These are phyloP conservation scores for Debaryomyces hansenii DNA, from an alignment of 805 yeast species.

Conservation along the genomic window DNA sequence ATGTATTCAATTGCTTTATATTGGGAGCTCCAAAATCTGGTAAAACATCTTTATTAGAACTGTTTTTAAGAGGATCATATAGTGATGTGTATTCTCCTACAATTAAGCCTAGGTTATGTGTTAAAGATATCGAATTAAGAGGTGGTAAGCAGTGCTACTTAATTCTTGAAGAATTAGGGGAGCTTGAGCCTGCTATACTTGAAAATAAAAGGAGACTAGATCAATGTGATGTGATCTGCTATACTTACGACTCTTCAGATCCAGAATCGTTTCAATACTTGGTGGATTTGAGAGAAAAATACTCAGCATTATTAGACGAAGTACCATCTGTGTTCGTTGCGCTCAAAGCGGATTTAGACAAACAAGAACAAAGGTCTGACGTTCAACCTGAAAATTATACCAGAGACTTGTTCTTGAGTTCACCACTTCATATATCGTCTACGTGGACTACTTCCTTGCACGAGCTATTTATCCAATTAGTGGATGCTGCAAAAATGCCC, in stretches of 20 bases:
- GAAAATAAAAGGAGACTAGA: slow-evolving; percentile 69
- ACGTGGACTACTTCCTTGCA: slow-evolving; percentile 84
- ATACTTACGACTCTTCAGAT: slow-evolving; percentile 91
- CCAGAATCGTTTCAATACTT: slow-evolving; percentile 90
- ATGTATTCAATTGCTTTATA: slow-evolving; percentile 87
- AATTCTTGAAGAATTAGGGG: slow-evolving; percentile 88
- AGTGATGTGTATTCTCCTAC: slow-evolving; percentile 79
- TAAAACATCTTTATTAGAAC: slow-evolving; percentile 78
- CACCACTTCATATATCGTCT: slow-evolving; percentile 89
- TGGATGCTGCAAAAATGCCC: slow-evolving; percentile 84
- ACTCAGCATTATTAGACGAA: slow-evolving; percentile 55
- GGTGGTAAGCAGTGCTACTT: slow-evolving; percentile 96
- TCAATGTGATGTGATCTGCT: slow-evolving; percentile 88
- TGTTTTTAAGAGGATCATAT: slow-evolving; percentile 74
- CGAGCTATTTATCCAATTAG: slow-evolving; percentile 82
- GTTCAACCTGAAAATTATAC: slow-evolving; percentile 88
- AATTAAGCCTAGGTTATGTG: slow-evolving; percentile 75
- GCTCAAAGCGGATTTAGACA: slow-evolving; percentile 89
- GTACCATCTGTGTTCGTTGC: slow-evolving; percentile 90
- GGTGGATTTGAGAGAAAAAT: slow-evolving; percentile 63
- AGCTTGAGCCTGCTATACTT: slow-evolving; percentile 76
- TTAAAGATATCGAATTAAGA: slow-evolving; percentile 86
- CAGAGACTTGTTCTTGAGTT: slow-evolving; percentile 59
- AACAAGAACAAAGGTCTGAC: slow-evolving; percentile 88
- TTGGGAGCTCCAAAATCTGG: slow-evolving; percentile 88